Evolutionary conservation across 768 basidiomycete genomes (phyloP).

Genomic region (Macrolepiota fuliginosa): DNA sequence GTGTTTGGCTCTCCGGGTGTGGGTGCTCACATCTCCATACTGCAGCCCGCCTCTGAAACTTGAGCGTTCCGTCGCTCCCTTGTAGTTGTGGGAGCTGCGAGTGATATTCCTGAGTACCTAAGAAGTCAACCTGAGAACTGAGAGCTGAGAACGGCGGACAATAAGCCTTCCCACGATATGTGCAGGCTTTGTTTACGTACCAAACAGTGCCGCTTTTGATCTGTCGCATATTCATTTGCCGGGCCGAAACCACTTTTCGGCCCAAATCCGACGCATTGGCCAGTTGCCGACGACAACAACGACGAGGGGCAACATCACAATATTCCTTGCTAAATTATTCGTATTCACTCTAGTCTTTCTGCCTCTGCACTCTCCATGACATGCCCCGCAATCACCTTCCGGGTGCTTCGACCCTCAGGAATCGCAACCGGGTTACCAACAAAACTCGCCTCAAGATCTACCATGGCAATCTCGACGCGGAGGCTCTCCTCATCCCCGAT

Average conservation of each 20-base stretch:
- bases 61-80: neutral
- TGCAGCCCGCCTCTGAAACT: constrained; percentile 2
- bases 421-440: constrained; percentile 89
- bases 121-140: neutral
- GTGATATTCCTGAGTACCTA: neutral
- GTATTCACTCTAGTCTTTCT: constrained; percentile 25
- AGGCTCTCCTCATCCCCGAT: constrained; percentile 77
- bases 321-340: constrained; percentile 36
- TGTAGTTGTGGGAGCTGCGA: neutral
- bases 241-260: constrained; percentile 62
- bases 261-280: constrained; percentile 58
- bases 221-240: constrained; percentile 39
- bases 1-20: constrained; percentile 4
- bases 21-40: constrained; percentile 1
- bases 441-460: constrained; percentile 87
- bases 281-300: constrained; percentile 50
- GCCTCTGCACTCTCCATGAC: constrained; percentile 61
- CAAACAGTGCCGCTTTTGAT: constrained; percentile 35
- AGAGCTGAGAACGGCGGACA: constrained; percentile 11
- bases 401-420: constrained; percentile 77
- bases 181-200: constrained; percentile 33
- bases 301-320: constrained; percentile 42
- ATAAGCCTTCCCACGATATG: constrained; percentile 16
- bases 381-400: constrained; percentile 83
- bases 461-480: constrained; percentile 78